phyloP scores from a whole-genome alignment of 192 early-diverging fungal genomes.

The Chytriomyces hyalinus region DNA sequence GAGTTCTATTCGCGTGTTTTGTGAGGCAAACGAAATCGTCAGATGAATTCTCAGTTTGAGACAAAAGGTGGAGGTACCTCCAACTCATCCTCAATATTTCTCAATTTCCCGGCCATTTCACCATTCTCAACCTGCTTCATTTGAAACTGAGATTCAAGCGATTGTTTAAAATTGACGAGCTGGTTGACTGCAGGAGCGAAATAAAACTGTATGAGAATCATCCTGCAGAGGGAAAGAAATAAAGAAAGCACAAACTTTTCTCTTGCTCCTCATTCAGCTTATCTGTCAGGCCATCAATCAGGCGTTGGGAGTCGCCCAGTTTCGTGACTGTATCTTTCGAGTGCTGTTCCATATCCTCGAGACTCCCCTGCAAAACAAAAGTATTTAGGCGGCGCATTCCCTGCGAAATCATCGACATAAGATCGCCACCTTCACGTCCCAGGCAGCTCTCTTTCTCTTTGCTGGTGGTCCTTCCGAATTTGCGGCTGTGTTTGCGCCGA shows the following conservation, averaged over 20 bases:
- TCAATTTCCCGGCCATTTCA: conserved; percentile 41
- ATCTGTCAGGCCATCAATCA: conserved; percentile 39
- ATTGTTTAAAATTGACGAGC: conserved; percentile 56
- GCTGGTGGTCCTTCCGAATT: conserved; percentile 7
- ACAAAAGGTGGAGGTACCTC: conserved; percentile 22
- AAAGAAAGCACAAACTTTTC: conserved; percentile 20
- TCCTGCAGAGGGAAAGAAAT: background rate
- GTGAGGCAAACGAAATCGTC: background rate
- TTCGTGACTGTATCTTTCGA: conserved; percentile 34
- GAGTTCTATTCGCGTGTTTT: conserved; percentile 31
- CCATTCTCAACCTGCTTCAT: conserved; percentile 70
- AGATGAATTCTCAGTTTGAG: background rate
- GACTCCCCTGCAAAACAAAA: conserved; percentile 53
- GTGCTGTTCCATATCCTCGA: conserved; percentile 80
- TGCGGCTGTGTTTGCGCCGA: too few relatives aligned
- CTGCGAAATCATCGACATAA: background rate
- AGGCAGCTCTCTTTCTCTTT: conserved; percentile 72
- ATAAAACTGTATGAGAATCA: conserved; percentile 36
- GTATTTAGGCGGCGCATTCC: conserved; percentile 25
- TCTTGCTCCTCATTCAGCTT: conserved; percentile 44
- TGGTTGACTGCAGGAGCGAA: conserved; percentile 49
- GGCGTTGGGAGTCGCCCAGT: conserved; percentile 37
- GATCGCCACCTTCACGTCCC: conserved; percentile 65
- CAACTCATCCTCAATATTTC: conserved; percentile 42
- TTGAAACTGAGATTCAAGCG: conserved; percentile 58